Evolutionary conservation across 768 basidiomycete genomes (phyloP).

Genomic region (Gymnopilus dilepis): DNA sequence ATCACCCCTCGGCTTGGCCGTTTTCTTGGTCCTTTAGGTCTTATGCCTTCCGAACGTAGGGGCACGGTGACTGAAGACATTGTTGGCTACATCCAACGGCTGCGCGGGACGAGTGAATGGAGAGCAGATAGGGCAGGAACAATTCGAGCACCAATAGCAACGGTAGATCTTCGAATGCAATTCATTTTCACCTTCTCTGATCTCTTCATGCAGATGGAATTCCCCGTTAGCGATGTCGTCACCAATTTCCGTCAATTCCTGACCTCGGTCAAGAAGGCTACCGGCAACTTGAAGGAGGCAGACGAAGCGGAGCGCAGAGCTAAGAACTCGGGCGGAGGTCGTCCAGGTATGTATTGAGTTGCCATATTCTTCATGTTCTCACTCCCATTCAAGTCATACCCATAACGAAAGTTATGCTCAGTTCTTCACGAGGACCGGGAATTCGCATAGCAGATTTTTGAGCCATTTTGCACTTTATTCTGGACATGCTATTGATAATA

Average conservation of each 20-base stretch:
- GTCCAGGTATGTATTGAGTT: conserved; percentile 49
- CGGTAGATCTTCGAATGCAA: conserved; percentile 49
- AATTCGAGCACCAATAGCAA: conserved; percentile 82
- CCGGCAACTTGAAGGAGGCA: conserved; percentile 66
- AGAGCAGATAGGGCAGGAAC: conserved; percentile 87
- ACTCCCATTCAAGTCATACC: conserved; percentile 57
- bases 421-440: conserved; percentile 87
- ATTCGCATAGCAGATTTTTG: conserved; percentile 85
- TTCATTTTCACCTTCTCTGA: background rate
- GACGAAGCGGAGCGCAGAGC: conserved; percentile 47
- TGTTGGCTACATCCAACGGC: conserved; percentile 75
- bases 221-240: conserved; percentile 74
- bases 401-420: conserved; percentile 83
- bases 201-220: conserved; percentile 59
- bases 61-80: conserved; percentile 95
- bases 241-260: conserved; percentile 83
- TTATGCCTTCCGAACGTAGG: conserved; percentile 94
- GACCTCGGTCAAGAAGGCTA: conserved; percentile 72
- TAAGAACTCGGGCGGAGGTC: conserved; percentile 44
- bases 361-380: conserved; percentile 11
- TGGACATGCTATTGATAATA: too few species aligned
- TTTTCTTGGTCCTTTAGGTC: conserved; percentile 84
- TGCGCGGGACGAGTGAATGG: conserved; percentile 90
- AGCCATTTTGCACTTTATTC: background rate
- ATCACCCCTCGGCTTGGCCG: conserved; percentile 83